phyloP scores from a whole-genome alignment of 257 asterid species.

The Jasminum sambac region DNA sequence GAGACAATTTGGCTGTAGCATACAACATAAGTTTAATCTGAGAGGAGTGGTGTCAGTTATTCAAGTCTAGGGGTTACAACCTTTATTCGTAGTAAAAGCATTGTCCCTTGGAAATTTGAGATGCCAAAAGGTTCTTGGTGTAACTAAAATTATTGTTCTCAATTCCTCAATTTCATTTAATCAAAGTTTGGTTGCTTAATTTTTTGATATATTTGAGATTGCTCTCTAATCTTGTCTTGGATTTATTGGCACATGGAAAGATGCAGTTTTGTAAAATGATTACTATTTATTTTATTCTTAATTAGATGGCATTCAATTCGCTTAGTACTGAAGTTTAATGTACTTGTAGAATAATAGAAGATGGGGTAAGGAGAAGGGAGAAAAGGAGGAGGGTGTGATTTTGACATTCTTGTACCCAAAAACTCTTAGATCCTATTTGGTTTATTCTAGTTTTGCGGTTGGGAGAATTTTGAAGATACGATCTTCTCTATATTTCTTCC shows the following conservation, averaged over 20 bases:
- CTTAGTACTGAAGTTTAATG: too few relatives aligned
- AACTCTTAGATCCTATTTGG: too few relatives aligned
- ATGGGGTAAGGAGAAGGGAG: too few relatives aligned
- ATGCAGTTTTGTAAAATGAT: too few relatives aligned
- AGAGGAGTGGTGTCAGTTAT: background rate
- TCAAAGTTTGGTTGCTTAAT: background rate
- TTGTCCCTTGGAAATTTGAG: background rate
- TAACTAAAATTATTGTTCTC: background rate
- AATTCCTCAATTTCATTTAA: background rate
- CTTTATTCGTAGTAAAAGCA: background rate
- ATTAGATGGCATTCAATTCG: too few relatives aligned
- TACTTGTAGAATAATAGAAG: too few relatives aligned
- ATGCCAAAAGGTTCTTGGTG: background rate
- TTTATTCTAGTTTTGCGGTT: too few relatives aligned
- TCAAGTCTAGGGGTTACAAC: background rate
- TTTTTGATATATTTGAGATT: background rate
- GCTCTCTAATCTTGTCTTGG: background rate
- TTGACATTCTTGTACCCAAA: too few relatives aligned
- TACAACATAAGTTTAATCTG: background rate
- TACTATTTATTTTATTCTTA: too few relatives aligned
- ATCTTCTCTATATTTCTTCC: too few relatives aligned
- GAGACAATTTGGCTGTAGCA: background rate
- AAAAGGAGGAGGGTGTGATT: too few relatives aligned
- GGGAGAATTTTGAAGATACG: too few relatives aligned
- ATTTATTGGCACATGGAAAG: background rate